These are phyloP conservation scores for Candida anglica DNA, from an alignment of 805 yeast genomes.

Conservation along the genomic window DNA sequence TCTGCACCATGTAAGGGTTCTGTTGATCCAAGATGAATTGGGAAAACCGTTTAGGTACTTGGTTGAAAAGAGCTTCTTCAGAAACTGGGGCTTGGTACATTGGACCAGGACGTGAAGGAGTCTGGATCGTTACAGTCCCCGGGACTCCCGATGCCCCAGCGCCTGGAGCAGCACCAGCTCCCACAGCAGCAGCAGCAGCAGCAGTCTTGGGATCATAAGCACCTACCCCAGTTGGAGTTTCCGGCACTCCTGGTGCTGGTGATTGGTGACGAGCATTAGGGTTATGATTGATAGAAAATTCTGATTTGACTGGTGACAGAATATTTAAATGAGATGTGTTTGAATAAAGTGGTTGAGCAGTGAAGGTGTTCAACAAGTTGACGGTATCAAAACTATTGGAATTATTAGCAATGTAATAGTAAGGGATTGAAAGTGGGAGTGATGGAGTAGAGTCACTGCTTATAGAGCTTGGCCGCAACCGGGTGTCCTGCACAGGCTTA, in stretches of 20 bases:
- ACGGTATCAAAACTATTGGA: conserved; percentile 23
- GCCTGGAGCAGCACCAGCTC: no score
- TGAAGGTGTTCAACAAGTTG: conserved; percentile 11
- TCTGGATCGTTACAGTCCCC: background rate
- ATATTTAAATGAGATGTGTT: conserved; percentile 21
- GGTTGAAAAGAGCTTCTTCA: conserved; percentile 17
- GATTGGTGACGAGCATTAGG: no score
- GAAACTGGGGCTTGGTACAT: no score
- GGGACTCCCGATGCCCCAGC: background rate
- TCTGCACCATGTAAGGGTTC: conserved; percentile 14
- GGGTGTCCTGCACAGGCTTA: background rate
- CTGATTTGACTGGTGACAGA: background rate
- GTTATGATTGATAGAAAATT: no score
- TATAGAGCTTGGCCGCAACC: no score
- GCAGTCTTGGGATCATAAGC: no score
- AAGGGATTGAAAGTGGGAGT: conserved; percentile 25
- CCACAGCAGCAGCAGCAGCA: no score
- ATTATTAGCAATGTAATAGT: conserved; percentile 16
- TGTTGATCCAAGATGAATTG: conserved; percentile 36
- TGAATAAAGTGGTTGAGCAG: conserved; percentile 15
- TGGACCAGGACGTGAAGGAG: background rate
- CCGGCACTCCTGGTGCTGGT: no score
- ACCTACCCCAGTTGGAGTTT: no score
- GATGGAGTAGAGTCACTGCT: conserved; percentile 19
- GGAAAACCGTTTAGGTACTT: conserved; percentile 38